Conservation (phyloP, 2,329 filamentous ascomycete species). For the Ophidiomyces ophidiicola region DNA sequence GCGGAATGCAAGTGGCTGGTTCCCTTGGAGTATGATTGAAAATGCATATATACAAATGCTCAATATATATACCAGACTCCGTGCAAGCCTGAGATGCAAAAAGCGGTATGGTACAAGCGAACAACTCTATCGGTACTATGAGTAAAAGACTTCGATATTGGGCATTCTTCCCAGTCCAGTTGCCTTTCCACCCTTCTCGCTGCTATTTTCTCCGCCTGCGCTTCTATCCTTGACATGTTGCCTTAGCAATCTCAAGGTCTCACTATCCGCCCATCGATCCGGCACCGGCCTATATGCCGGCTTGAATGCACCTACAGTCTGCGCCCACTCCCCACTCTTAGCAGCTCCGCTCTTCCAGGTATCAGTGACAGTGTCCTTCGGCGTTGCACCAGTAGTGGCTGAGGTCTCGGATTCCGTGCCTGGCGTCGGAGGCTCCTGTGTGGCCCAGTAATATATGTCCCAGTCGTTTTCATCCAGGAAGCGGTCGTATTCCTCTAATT, state of each 20-base stretch:
- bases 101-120: background rate
- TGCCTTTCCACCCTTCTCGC: conserved; percentile 29
- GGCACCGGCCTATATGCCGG: conserved; percentile 88
- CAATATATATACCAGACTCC: background rate
- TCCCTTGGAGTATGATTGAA: background rate
- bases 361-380: conserved; percentile 33
- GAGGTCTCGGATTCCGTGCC: conserved; percentile 7
- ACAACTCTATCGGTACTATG: conserved; percentile 22
- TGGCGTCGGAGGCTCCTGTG: conserved; percentile 52
- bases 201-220: conserved; percentile 35
- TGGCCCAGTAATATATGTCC: conserved; percentile 99
- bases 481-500: conserved; percentile 73
- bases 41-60: conserved; percentile 1
- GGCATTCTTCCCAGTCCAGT: conserved; percentile 39
- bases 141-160: conserved; percentile 33
- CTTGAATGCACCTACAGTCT: conserved; percentile 89
- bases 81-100: background rate
- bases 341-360: conserved; percentile 42
- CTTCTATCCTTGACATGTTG: conserved; percentile 65
- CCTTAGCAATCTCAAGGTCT: conserved; percentile 64
- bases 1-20: too few relatives aligned
- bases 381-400: conserved; percentile 14
- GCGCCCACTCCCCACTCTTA: conserved; percentile 75
- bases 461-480: conserved; percentile 99
- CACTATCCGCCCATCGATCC: conserved; percentile 67